Conservation (phyloP, 2,329 filamentous ascomycete species). For the Botryosphaeria dothidea region DNA sequence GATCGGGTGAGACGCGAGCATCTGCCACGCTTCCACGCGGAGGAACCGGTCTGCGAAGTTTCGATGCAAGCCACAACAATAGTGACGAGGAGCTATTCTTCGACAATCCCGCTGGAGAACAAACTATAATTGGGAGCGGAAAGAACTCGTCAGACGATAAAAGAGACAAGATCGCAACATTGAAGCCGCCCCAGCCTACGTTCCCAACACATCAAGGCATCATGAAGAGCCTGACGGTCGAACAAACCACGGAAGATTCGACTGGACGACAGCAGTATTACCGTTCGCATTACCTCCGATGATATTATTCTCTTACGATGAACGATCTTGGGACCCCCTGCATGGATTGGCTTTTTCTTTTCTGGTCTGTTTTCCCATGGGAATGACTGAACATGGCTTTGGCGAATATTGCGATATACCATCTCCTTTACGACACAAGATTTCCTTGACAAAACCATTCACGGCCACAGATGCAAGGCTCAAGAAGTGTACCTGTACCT, state of each 20-base stretch:
- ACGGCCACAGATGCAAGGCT: not conserved
- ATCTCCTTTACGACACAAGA: not conserved
- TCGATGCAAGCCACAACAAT: not conserved
- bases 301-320: not conserved
- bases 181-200: not conserved
- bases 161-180: not conserved
- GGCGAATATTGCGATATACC: not conserved
- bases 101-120: constrained; percentile 3
- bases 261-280: constrained; percentile 1
- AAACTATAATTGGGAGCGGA: not conserved
- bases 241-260: not conserved
- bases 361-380: not conserved
- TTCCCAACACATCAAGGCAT: constrained; percentile 3
- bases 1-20: not conserved
- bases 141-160: not conserved
- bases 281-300: constrained; percentile 1
- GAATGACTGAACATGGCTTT: too few species aligned
- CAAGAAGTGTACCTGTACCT: not conserved
- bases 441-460: not conserved
- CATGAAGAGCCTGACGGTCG: constrained; percentile 11
- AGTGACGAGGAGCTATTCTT: constrained; percentile 14
- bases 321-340: not conserved
- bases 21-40: not conserved
- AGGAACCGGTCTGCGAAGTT: not conserved
- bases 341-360: not conserved